phyloP scores from a whole-genome alignment of 208 protist species.

The Wallacemonas sp. region DNA sequence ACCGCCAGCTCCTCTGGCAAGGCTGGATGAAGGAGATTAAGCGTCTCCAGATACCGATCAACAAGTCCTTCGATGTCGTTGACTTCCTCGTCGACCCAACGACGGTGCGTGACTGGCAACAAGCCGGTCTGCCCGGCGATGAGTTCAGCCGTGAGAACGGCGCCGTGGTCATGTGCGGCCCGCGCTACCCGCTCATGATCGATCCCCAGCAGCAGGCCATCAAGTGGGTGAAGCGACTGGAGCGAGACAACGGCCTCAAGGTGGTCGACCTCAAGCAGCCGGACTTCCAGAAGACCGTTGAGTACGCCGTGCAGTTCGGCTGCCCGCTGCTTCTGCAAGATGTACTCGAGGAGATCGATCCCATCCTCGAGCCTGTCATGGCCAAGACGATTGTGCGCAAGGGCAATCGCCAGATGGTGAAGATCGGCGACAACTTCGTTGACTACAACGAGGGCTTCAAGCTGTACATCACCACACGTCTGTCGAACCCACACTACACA shows the following conservation, averaged over 20 bases:
- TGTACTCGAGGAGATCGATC: conserved; percentile 97
- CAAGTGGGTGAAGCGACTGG: conserved; percentile 98
- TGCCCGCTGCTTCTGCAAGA: conserved; percentile 97
- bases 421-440: conserved; percentile 97
- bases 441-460: conserved; percentile 97
- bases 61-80: conserved; percentile 89
- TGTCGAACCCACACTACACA: conserved; percentile 97
- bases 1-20: conserved; percentile 89
- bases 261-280: conserved; percentile 94
- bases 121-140: conserved; percentile 95
- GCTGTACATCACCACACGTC: conserved; percentile 98
- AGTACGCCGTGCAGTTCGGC: conserved; percentile 97
- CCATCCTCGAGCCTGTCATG: conserved; percentile 96
- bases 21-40: conserved; percentile 92
- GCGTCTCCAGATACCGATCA: conserved; percentile 80
- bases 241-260: conserved; percentile 92
- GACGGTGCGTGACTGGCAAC: conserved; percentile 97
- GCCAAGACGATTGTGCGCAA: conserved; percentile 93
- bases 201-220: conserved; percentile 99
- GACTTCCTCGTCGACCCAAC: conserved; percentile 95
- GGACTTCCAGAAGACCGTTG: conserved; percentile 95
- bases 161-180: conserved; percentile 94
- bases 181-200: conserved; percentile 98
- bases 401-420: conserved; percentile 90
- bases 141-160: conserved; percentile 97